Base-by-base conservation (phyloP, 306 rosid species). In the Medicago ruthenica region DNA sequence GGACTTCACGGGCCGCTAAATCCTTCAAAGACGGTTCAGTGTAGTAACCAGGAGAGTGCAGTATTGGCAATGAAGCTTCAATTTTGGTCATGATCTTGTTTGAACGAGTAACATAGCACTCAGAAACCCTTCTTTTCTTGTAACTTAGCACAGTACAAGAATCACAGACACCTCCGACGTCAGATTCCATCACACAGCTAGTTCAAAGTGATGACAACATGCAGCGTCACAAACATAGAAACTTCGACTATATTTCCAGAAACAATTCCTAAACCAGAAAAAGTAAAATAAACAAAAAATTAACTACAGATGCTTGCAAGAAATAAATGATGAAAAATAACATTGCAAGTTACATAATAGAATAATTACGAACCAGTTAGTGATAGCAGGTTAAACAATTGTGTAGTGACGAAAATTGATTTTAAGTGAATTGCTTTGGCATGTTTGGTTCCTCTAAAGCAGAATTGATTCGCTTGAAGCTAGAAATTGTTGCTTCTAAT, bases 21-120 rank as follows among this genome's bases (percentile, higher is more conserved):
- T 92, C 97, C 74, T 87, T 53, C 65, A 89, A 76, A 61, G 89
- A 87, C 13, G 97, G 97, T 73, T 77, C 79, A 24, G 72, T 81
- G 40, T 85, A 92, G 80, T 92, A 95, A 74, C 79, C 93, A 2
- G 83, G 76, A 0, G 82, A 86, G 18, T 37, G 73, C 68, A 92
- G 80, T 3, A 67, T 72, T 9, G 97, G 98, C 13, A 92, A 78
- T 59, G 65, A 79, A 78, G 71, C 80, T 79, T 58, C 88, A 53
- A 54, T 55, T 55, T 75, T 74, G 39, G 83, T 67, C 85, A 83
- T 85, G 41, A 41, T 63, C 76, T 66, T 70, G 40, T 27, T 68
- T 16, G 70, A 71, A 7, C 81, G 69, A 78, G 67, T 65, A 69
- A 67, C 20, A 41, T 21, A 40, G 18, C 67, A 40, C 44, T n/a